Base-by-base conservation (phyloP, 1,284 basidiomycete species). In the Ganoderma resinaceum region DNA sequence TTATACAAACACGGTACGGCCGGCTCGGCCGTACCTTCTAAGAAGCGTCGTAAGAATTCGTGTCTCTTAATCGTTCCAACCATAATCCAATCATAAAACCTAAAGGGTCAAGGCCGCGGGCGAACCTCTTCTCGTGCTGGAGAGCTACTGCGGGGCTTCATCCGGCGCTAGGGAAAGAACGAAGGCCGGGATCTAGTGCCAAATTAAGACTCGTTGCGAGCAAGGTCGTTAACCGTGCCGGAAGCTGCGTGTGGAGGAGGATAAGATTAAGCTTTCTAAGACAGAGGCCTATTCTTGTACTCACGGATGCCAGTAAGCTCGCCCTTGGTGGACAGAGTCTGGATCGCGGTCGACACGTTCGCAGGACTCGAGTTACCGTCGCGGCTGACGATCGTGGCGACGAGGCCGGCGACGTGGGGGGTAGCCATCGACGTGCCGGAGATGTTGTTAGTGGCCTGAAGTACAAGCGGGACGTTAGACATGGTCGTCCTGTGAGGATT, bases 381-480 rank as follows among this genome's bases (percentile, higher is more conserved):
- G 35, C 74, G 64, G 49, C 72, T 67, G 62, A 82, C 77, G 55
- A 81, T 70, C 61, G 80, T 81, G 16, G 81, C 80, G 42, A 80
- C 71, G n/a, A 81, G 72, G 12, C 81, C 81, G 20, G 81, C 75
- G 61, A 82, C 74, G 66, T 79, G 77, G 29, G 79, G 77, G 46
- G 78, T 76, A 14, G 80, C 78, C 79, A 78, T 77, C 16, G 79
- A 80, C 18, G 79, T 80, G 60, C 80, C 80, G 60, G 79, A 80
- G 62, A 78, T 75, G 65, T 69, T 76, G 69, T 77, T 76, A 6
- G 77, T 80, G 31, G 66, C 67, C 72, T 75, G 58, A 31, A 5
- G 23, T 14, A n/a, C 26, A 12, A 29, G 9, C 0, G n/a, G 12
- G 29, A 26, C 1, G 11, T n/a, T 20, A 14, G 64, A 6, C 40